A percentile compares a stretch with the other conserved stretches of the same genome.
These are phyloP conservation scores for Phaeophleospora eucalypticola DNA, from an alignment of 2,329 filamentous ascomycete genomes.

Conservation along the genomic window DNA sequence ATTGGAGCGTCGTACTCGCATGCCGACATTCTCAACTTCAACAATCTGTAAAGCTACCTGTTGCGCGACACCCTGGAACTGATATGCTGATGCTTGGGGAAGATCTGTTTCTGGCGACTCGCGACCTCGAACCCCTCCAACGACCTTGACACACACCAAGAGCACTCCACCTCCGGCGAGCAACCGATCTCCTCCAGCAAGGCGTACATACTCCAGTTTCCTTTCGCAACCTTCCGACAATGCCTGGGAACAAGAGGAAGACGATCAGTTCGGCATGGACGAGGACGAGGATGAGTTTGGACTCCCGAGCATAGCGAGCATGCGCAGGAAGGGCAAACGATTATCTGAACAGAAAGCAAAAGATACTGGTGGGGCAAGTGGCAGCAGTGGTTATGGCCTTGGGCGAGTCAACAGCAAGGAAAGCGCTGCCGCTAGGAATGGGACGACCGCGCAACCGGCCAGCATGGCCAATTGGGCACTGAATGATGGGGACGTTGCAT, in stretches of 20 bases:
- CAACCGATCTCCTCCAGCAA: conserved; percentile 52
- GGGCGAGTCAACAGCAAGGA: conserved; percentile 15
- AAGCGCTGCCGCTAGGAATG: conserved; percentile 14
- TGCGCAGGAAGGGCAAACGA: conserved; percentile 66
- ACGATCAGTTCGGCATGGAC: conserved; percentile 74
- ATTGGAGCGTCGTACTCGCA: conserved; percentile 96
- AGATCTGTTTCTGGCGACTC: conserved; percentile 38
- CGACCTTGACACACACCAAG: conserved; percentile 55
- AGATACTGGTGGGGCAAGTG: conserved; percentile 41
- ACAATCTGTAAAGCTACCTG: conserved; percentile 59
- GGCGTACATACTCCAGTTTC: conserved; percentile 74
- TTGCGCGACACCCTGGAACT: neutral
- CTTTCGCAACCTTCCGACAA: conserved; percentile 70
- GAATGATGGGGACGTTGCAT: conserved; percentile 89
- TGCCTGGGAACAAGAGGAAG: conserved; percentile 70
- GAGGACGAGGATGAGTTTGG: conserved; percentile 95
- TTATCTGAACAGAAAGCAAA: conserved; percentile 42
- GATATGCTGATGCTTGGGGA: conserved; percentile 1
- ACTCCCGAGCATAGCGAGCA: conserved; percentile 84
- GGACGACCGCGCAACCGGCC: conserved; percentile 6
- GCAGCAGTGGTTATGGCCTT: conserved; percentile 16
- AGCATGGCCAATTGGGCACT: conserved; percentile 51
- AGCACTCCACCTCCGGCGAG: conserved; percentile 51
- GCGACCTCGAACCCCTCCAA: conserved; percentile 70
- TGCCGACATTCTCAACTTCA: conserved; percentile 87